Base-by-base conservation (phyloP, 305 asterid genomes). In the Andrographis paniculata region DNA sequence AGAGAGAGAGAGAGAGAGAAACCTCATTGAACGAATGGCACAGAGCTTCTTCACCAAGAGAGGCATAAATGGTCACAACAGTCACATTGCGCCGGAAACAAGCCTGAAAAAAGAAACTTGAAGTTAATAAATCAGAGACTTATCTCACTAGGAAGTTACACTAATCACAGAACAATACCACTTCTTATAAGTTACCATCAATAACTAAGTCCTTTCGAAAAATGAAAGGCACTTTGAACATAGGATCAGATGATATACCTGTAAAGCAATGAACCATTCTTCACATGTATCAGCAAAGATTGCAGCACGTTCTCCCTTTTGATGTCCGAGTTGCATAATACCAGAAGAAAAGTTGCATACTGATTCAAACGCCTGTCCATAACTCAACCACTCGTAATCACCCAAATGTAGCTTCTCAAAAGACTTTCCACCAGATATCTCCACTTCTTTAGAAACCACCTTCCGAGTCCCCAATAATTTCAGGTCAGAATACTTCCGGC, bases 371-470 rank as follows among this genome's bases (percentile, higher is more conserved):
- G 70, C 78, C 66, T 84, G 84, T 7, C 84, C 87, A 48, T 81
- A 92, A 64, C 75, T 87, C 70, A 77, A 49, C 99, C 99, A 92
- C 69, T 84, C 76, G 36, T 84, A 92, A 28, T 87, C 93, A 47
- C 99, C 99, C 67, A 92, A 66, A 72, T 92, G 99, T 51, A 92
- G 84, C 81, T 87, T 92, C 82, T 87, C 99, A 46, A 92, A 92
- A 17, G 95, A 79, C 74, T 71, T 87, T 33, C 96, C 99, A 69
- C 71, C 80, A 20, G 89, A 61, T 47, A 42, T 45, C 60, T 79
- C 96, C 64, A 73, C 45, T 65, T 84, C 95, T 55, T 79, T 74
- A 17, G 95, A 66, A 51, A 92, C 70, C 28, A 92, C 45, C 62
- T 68, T 70, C 48, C 99, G 74, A 51, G 93, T 92, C 53, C 99